Base-by-base conservation (phyloP, 2,329 filamentous ascomycete species). In the Pezicula radicicola region DNA sequence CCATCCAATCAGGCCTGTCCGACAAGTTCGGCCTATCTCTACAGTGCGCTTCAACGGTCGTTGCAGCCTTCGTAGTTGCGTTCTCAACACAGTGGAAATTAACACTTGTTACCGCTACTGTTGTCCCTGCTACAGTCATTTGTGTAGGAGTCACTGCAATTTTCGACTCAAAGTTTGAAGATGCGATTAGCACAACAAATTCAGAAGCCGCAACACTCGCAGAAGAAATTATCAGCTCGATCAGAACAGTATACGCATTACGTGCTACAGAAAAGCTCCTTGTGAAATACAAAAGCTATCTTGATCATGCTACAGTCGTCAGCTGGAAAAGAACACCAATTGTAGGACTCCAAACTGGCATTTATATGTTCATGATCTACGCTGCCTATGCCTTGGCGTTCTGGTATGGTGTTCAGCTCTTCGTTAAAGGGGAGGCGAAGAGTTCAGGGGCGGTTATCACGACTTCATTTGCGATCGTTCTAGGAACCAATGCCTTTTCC, bases 331-430 rank as follows among this genome's bases (percentile, higher is more conserved):
- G 77, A 63, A 71, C 70, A 2, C 64, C 70, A 0, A 55, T 76
- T 4, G 73, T 72, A 42, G 71, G 70, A 15, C 59, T 75, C 3
- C 56, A 78, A 9, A 77, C 75, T 53, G 71, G 72, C 0, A 63
- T 65, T 3, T 72, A 77, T 55, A 78, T 75, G 60, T 76, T 76
- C 51, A 74, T 71, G 51, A 71, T 79, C 18, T 77, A 74, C 55
- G 63, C 71, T 3, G 75, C 74, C 4, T 77, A 76, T 53, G 74
- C 68, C 1, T 64, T 80, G 3, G 74, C 75, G 0, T 80, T 80
- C 52, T 80, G 77, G 76, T 73, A 79, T 52, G 77, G 77, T 0
- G 70, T 78, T 54, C 63, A 67, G 41, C 75, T 79, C 70, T 74
- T 72, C 41, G 58, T 68, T 3, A 61, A 60, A 1, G 75, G 75